Base-by-base conservation (phyloP, 768 basidiomycete species). In the Auricularia cornea region DNA sequence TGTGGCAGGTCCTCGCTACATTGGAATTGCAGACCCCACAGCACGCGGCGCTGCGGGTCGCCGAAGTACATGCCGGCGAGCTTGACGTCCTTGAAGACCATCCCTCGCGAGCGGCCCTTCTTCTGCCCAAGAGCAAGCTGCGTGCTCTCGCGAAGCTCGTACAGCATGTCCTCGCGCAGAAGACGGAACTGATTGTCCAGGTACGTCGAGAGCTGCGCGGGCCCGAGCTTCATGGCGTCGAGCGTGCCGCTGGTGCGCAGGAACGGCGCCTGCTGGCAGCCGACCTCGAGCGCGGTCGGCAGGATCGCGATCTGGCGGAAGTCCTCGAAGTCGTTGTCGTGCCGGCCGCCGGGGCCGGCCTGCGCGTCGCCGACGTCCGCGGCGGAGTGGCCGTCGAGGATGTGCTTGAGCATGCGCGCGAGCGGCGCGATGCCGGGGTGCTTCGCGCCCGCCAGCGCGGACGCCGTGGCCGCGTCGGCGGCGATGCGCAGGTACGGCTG, bases 111-210 rank as follows among this genome's bases (percentile, higher is more conserved):
- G 16, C 70, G 66, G 0, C 79, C 78, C 64, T 79, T 78, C 66
- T 80, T 77, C 70, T 76, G 69, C 6, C 70, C 69, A 1, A 76
- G 66, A 2, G 72, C 75, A 11, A 80, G 73, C 63, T 79, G 77
- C 18, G 54, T 57, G 2, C 54, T 57, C 12, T 87, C 85, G 28
- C 77, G 77, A 59, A 87, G 76, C 63, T 85, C 82, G 62, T 78
- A 73, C 2, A 87, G 60, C 82, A 86, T 84, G 59, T 85, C 86
- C 66, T 87, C 87, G 8, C 88, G 73, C 11, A 87, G 70, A 20
- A 89, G 75, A 10, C 88, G 80, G 69, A 85, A 89, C 60, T 85
- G 84, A 59, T 86, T 86, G 65, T 89, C 87, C 3, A 88, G 75
- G 64, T 88, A 80, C 11, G 80, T 75, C 20, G 23, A 6, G 18